Conservation (phyloP, 257 asterid species). For the Mentha longifolia region DNA sequence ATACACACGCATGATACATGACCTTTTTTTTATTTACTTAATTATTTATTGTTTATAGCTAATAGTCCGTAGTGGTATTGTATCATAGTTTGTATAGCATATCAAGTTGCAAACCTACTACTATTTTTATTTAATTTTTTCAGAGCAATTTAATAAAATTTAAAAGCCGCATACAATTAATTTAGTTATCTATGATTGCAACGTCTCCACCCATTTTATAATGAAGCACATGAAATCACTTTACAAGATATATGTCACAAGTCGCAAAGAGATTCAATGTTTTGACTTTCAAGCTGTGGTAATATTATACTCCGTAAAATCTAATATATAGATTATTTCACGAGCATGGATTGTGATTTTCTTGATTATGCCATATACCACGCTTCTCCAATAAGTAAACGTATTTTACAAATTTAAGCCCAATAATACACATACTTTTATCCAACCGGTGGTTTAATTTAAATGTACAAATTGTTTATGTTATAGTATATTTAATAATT, state of each 20-base stretch:
- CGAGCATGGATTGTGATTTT: neutral
- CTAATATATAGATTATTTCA: no score
- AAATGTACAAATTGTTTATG: neutral
- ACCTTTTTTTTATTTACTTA: no score
- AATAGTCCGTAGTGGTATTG: no score
- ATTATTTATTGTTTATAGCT: no score
- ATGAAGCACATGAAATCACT: neutral
- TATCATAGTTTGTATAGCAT: no score
- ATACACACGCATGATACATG: no score
- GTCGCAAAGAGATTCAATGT: neutral
- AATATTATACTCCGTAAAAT: no score
- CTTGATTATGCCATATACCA: conserved; percentile 29
- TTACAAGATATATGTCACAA: neutral
- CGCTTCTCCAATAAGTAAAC: conserved; percentile 3
- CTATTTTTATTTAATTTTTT: no score
- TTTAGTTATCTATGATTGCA: neutral
- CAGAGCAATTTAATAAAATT: no score
- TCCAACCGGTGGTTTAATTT: neutral
- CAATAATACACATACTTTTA: conserved; percentile 8
- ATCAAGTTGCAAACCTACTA: no score
- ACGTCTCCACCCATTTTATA: neutral
- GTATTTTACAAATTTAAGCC: neutral
- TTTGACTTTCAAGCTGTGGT: neutral
- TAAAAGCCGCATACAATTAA: neutral
- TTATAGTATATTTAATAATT: no score